Percentiles rank a stretch among this genome's conserved stretches.
These are phyloP conservation scores for Thymus mandschuricus DNA, from an alignment of 257 asterid species.

Conservation along the genomic window DNA sequence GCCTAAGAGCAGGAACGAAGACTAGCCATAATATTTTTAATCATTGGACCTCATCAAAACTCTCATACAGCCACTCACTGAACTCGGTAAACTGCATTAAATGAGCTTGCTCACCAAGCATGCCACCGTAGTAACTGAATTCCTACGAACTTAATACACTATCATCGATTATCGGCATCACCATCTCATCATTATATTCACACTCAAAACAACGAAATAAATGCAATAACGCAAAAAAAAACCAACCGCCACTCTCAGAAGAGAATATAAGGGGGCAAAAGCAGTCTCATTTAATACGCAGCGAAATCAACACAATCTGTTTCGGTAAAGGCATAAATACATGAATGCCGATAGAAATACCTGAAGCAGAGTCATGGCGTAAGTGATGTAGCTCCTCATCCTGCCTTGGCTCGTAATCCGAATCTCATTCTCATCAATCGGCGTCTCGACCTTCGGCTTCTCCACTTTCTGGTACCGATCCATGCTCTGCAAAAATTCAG, in stretches of 20 bases:
- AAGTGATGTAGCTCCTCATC: constrained; percentile 73
- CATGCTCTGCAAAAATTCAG: constrained; percentile 43
- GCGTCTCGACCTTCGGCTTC: constrained; percentile 62
- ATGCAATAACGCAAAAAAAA: neutral
- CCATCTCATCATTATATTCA: neutral
- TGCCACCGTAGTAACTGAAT: neutral
- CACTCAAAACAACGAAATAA: neutral
- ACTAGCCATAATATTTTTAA: neutral
- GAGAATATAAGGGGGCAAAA: neutral
- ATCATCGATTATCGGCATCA: neutral
- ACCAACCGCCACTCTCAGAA: neutral
- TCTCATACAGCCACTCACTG: neutral
- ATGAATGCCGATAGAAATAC: constrained; percentile 24
- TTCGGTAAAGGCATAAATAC: neutral
- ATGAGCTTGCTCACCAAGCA: neutral
- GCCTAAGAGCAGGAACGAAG: neutral
- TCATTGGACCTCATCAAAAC: neutral
- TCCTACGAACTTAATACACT: neutral
- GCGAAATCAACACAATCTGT: constrained; percentile 1
- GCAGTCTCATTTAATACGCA: neutral
- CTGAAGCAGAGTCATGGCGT: constrained; percentile 74
- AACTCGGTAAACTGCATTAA: neutral
- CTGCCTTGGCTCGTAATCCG: constrained; percentile 73
- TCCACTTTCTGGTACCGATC: constrained; percentile 82
- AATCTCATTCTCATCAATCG: constrained; percentile 70